These are phyloP conservation scores for Debaryomyces subglobosus DNA, from an alignment of 1,139 yeast genomes.

Conservation along the genomic window DNA sequence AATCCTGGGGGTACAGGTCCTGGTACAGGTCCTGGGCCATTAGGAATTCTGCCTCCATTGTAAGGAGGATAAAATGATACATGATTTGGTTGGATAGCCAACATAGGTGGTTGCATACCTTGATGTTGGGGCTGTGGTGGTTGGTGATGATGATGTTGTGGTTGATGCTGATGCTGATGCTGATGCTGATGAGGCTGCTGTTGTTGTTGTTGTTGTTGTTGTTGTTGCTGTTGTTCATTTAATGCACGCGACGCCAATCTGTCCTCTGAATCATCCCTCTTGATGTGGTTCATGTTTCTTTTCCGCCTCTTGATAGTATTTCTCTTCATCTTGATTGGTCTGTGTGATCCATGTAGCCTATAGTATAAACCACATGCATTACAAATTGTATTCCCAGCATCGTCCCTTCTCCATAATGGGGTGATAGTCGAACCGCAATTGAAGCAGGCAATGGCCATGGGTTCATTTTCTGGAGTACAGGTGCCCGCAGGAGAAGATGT, in stretches of 20 bases:
- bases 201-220: constrained; percentile 3
- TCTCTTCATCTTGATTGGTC: constrained; percentile 78
- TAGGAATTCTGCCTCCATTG: constrained; percentile 43
- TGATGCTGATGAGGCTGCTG: neutral
- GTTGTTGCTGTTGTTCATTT: neutral
- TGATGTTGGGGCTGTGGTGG: neutral
- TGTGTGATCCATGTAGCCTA: constrained; percentile 73
- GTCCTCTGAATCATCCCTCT: constrained; percentile 15
- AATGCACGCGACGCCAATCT: constrained; percentile 4
- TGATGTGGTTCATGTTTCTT: constrained; percentile 36
- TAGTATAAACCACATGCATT: constrained; percentile 88
- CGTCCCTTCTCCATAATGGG: constrained; percentile 87
- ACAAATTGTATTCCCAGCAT: constrained; percentile 78
- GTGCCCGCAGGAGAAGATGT: neutral
- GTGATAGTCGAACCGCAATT: constrained; percentile 86
- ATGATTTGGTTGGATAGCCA: constrained; percentile 3
- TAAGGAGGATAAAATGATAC: constrained; percentile 41
- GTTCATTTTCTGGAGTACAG: constrained; percentile 12
- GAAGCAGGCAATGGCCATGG: constrained; percentile 71
- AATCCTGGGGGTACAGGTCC: constrained; percentile 43
- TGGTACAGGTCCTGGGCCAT: constrained; percentile 51
- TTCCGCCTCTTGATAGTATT: constrained; percentile 75
- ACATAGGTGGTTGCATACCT: constrained; percentile 3
- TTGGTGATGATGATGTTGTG: neutral
- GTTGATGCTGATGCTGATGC: constrained; percentile 8